Evolutionary conservation across 2,329 filamentous ascomycete species (phyloP).

Genomic region (Exserohilum rostratum): DNA sequence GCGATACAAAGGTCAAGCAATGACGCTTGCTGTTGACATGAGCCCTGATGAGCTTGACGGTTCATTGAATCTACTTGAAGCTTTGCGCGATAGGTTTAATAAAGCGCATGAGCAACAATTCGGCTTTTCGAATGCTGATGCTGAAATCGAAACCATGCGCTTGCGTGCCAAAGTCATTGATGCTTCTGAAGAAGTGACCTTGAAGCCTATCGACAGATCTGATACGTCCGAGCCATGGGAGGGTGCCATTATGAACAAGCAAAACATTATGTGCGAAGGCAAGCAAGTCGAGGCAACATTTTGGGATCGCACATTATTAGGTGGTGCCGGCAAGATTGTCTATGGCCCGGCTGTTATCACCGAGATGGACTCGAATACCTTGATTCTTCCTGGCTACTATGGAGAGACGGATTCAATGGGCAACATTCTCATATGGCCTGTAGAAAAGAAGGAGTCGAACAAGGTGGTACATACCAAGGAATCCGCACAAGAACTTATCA

Average conservation of each 20-base stretch:
- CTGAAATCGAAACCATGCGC: constrained; percentile 57
- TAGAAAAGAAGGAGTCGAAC: constrained; percentile 36
- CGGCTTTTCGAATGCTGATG: constrained; percentile 51
- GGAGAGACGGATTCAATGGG: constrained; percentile 57
- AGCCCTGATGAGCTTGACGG: constrained; percentile 44
- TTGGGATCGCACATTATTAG: constrained; percentile 54
- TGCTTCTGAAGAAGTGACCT: constrained; percentile 50
- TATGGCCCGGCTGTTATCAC: constrained; percentile 56
- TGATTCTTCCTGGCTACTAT: constrained; percentile 56
- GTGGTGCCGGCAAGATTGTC: constrained; percentile 50
- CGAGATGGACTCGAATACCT: constrained; percentile 60
- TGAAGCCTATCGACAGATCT: constrained; percentile 44
- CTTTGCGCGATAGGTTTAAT: constrained; percentile 51
- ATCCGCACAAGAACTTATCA: constrained; percentile 47
- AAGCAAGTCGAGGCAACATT: constrained; percentile 50
- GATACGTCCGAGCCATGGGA: constrained; percentile 37
- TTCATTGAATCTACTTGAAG: constrained; percentile 35
- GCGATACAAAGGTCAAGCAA: constrained; percentile 56
- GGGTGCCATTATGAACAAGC: constrained; percentile 48
- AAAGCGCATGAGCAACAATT: constrained; percentile 55
- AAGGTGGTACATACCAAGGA: constrained; percentile 45
- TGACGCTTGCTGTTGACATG: constrained; percentile 46
- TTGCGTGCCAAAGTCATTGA: constrained; percentile 54
- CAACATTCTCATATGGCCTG: constrained; percentile 57
- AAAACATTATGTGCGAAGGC: constrained; percentile 51